These are phyloP conservation scores for Paramecium tetraurelia DNA, from an alignment of 73 alveolate species.

Conservation along the genomic window DNA sequence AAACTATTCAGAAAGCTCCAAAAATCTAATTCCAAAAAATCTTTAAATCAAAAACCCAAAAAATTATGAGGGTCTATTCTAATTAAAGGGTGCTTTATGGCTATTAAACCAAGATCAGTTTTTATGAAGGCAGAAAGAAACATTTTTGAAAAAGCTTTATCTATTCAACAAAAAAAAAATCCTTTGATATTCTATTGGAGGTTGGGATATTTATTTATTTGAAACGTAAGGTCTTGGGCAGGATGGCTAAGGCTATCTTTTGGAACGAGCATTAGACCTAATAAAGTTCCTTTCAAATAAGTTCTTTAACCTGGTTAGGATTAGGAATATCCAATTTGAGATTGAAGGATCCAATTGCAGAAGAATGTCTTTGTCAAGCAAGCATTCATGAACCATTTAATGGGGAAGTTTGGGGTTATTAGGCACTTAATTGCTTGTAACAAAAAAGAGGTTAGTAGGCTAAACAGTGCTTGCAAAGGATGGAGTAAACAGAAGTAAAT, in stretches of 20 bases:
- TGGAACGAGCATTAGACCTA: constrained; percentile 76
- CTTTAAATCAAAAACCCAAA: constrained; percentile 25
- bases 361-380: constrained; percentile 58
- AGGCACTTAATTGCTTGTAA: constrained; percentile 42
- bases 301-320: constrained; percentile 88
- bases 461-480: constrained; percentile 34
- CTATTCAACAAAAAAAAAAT: not conserved
- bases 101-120: constrained; percentile 45
- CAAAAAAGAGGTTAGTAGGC: constrained; percentile 54
- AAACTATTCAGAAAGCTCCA: constrained; percentile 32
- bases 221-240: constrained; percentile 84
- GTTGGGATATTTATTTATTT: constrained; percentile 86
- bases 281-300: constrained; percentile 74
- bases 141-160: constrained; percentile 52
- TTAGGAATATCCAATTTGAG: constrained; percentile 92
- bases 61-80: constrained; percentile 42
- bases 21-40: not conserved
- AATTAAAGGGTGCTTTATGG: constrained; percentile 60
- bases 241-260: constrained; percentile 90
- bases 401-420: constrained; percentile 64
- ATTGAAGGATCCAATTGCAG: constrained; percentile 76
- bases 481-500: constrained; percentile 55
- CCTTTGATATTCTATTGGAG: constrained; percentile 70
- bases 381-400: constrained; percentile 61
- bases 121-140: constrained; percentile 63